Base-by-base conservation (phyloP, 2,329 filamentous ascomycete species). In the Aspergillus nomiae region DNA sequence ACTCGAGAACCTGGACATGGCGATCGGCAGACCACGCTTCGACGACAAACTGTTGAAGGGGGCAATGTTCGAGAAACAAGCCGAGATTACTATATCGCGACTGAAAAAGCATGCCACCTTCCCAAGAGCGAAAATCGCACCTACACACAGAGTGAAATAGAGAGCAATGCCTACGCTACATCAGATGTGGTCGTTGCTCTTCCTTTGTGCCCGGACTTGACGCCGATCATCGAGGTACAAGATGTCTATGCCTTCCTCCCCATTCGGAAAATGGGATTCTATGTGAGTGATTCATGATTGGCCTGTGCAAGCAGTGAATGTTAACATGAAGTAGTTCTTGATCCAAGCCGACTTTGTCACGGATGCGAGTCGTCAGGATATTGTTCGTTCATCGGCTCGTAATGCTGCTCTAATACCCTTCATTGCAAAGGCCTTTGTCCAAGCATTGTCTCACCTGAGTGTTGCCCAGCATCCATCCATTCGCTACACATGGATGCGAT, bases 321-420 rank as follows among this genome's bases (percentile, higher is more conserved):
- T 59, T 67, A 30, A 67, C 38, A 1, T 56, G n/a, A 4, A 19
- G 11, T 28, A 80, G 72, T 85, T 85, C 50, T 67, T 85, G 1
- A 81, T 86, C 12, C 83, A 85, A 10, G 75, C 80, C 8, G 83
- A 85, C 63, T 85, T 85, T 60, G 80, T 82, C 45, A 84, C 80
- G 0, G 68, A 78, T 19, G 82, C 80, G 4, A 82, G 73, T 63
- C 73, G 83, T 0, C 73, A 85, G 64, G 79, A 81, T 54, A 73
- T 84, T 56, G 38, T 63, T 24, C 46, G n/a, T 28, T 62, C 56
- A 12, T 68, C 66, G 1, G 54, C 55, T 70, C 2, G 82, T 19
- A 86, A 85, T 59, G 21, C 57, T 2, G 63, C 36, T 0, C 74
- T 85, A 0, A 62, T 77, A 0, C 57, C 69, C 5, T 71, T 70